Base-by-base conservation (phyloP, 371 early-diverging fungal species). In the Gilbertella persicaria region DNA sequence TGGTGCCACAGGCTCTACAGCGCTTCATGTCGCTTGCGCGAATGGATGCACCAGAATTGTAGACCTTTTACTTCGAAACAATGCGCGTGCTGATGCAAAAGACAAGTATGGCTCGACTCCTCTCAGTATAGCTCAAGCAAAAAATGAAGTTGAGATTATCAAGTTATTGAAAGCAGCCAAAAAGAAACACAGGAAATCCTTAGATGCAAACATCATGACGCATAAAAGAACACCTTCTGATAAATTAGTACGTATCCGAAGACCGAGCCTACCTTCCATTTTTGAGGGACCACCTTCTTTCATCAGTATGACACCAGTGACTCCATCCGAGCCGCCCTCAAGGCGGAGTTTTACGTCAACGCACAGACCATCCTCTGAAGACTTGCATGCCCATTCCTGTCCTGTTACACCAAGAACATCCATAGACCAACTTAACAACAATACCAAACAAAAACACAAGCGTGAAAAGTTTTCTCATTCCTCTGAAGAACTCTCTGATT, bases 11-110 rank as follows among this genome's bases (percentile, higher is more conserved):
- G 88, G 88, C 14, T 86, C 86, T 17, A 88, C 90, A 2, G 85
- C 90, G 10, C 62, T 90, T 28, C 90, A 90, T 58, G 85, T 86
- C 63, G 90, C 89, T 4, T 84, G 86, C 43, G 88, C 89, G 3
- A 86, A 87, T 54, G 84, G 86, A 0, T 84, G 83, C 55, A 53
- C 67, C 2, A 69, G 68, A 35, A 77, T 80, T 21, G 83, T 83
- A 0, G 86, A 85, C 33, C 60, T 82, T 2, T 68, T 90, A 35
- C 59, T 90, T 38, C 63, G 79, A 33, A 78, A 84, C 52, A 79
- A 82, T 25, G 90, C 90, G 5, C 60, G 53, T 5, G 57, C 73
- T 13, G 75, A 88, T 35, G 49, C 84, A 10, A 75, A 72, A 30
- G 90, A 89, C 56, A 86, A 85, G 63, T 86, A 82, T 50, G 86